Conservation (phyloP, 2,329 filamentous ascomycete genomes). For the Talaromyces rugulosus region DNA sequence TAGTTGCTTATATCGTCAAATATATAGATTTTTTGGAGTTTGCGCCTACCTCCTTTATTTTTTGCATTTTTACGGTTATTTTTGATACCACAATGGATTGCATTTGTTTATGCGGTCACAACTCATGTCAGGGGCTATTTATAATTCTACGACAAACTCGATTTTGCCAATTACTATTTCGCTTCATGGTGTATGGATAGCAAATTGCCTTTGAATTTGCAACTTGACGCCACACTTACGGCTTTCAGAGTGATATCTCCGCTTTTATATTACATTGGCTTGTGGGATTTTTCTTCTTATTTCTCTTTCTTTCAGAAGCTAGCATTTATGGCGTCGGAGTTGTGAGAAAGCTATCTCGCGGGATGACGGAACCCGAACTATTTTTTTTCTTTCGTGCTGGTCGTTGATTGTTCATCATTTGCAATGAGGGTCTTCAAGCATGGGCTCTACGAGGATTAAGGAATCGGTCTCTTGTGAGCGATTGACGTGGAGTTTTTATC, state of each 20-base stretch:
- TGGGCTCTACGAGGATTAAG: neutral
- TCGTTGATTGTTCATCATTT: neutral
- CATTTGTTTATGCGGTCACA: neutral
- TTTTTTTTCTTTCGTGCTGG: neutral
- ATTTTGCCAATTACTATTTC: neutral
- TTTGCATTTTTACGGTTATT: conserved; percentile 1
- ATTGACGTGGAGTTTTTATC: neutral
- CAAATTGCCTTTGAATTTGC: neutral
- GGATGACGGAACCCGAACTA: neutral
- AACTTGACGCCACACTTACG: neutral
- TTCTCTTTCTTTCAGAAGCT: neutral
- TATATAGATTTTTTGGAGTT: conserved; percentile 9
- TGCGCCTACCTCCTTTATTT: neutral
- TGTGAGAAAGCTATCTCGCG: neutral
- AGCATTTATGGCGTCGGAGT: conserved; percentile 18
- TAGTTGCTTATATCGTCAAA: neutral
- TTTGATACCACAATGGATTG: neutral
- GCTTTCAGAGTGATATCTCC: neutral
- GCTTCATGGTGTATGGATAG: neutral
- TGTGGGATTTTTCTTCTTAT: neutral
- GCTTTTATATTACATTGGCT: neutral
- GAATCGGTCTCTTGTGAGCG: neutral
- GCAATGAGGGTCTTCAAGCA: neutral
- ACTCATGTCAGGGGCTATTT: neutral
- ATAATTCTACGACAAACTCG: neutral